Evolutionary conservation across 2,329 filamentous ascomycete species (phyloP).

Genomic region (Aciculosporium take): DNA sequence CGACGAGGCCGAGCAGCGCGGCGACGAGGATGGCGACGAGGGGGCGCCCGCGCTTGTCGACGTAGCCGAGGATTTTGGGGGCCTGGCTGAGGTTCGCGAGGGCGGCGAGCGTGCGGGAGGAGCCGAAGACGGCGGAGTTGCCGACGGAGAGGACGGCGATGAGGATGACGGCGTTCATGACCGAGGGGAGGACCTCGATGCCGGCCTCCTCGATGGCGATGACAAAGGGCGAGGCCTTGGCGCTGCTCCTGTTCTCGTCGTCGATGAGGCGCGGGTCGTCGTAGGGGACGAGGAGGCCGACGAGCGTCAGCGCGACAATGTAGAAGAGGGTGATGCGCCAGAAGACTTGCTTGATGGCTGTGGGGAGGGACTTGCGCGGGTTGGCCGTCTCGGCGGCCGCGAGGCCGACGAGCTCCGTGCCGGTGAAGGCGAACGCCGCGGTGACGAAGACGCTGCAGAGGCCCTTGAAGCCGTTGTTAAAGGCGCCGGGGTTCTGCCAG

Average conservation of each 20-base stretch:
- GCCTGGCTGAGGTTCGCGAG: conserved; percentile 80
- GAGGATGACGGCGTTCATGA: conserved; percentile 94
- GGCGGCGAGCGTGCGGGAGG: conserved; percentile 76
- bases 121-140: conserved; percentile 84
- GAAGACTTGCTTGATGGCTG: conserved; percentile 84
- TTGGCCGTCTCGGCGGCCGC: conserved; percentile 69
- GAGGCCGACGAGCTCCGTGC: conserved; percentile 62
- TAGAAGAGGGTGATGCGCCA: conserved; percentile 92
- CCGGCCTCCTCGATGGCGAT: conserved; percentile 79
- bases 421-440: conserved; percentile 62
- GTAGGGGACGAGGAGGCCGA: conserved; percentile 72
- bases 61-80: conserved; percentile 61
- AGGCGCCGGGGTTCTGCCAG: conserved; percentile 72
- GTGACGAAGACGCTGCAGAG: conserved; percentile 65
- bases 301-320: conserved; percentile 63
- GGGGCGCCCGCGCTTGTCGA: conserved; percentile 70
- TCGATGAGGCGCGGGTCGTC: conserved; percentile 48
- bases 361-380: conserved; percentile 67
- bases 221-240: conserved; percentile 77
- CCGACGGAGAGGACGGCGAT: conserved; percentile 82
- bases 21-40: conserved; percentile 58
- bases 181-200: conserved; percentile 64
- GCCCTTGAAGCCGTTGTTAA: conserved; percentile 74
- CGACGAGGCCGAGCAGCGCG: conserved; percentile 54
- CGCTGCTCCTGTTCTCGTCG: conserved; percentile 42